Percentiles rank a stretch among this genome's conserved stretches.
Evolutionary conservation across 768 basidiomycete genomes (phyloP).

Genomic region (Artomyces pyxidatus): DNA sequence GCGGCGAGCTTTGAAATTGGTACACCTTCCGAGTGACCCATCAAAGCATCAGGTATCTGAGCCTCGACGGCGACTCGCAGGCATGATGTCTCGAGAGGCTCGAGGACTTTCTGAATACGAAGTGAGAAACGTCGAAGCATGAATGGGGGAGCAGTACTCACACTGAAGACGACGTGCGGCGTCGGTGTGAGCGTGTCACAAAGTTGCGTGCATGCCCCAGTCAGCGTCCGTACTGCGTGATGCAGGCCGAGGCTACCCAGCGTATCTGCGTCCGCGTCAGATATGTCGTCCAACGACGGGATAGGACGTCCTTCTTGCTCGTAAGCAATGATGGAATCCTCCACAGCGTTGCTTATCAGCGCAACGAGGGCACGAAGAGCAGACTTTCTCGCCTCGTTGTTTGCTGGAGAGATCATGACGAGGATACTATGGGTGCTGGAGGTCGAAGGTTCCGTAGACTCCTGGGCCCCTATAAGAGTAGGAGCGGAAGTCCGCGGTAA

Average conservation of each 20-base stretch:
- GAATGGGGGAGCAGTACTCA: background rate
- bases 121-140: background rate
- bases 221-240: slow-evolving; percentile 13
- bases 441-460: too few species aligned
- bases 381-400: too few species aligned
- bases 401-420: too few species aligned
- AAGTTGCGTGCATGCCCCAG: slow-evolving; percentile 20
- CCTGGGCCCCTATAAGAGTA: too few species aligned
- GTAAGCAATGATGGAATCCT: too few species aligned
- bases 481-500: too few species aligned
- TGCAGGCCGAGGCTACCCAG: slow-evolving; percentile 1
- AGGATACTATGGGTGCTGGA: too few species aligned
- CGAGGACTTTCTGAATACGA: background rate
- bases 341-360: too few species aligned
- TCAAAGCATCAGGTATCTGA: slow-evolving; percentile 32
- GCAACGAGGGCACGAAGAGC: too few species aligned
- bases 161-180: slow-evolving; percentile 13
- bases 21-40: slow-evolving; percentile 28
- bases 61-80: slow-evolving; percentile 27
- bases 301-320: background rate
- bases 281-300: background rate
- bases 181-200: slow-evolving; percentile 16
- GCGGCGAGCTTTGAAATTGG: slow-evolving; percentile 27
- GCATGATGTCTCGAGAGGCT: slow-evolving; percentile 17
- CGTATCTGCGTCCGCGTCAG: background rate